Evolutionary conservation across 352 stramenopile genomes (phyloP).

Genomic region (Phytophthora vignae): DNA sequence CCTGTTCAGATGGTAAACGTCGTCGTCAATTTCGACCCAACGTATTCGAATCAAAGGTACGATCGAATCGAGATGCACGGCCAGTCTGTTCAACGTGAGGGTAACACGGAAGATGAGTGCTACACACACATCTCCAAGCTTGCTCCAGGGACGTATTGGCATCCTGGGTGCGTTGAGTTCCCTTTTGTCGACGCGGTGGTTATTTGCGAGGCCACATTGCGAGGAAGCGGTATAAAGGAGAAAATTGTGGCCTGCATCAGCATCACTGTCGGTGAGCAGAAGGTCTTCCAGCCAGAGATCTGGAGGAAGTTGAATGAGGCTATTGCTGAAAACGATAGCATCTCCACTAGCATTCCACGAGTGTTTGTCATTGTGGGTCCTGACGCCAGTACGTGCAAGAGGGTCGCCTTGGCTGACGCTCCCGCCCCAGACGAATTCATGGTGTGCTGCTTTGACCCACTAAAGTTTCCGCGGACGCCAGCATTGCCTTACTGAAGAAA

Average conservation of each 20-base stretch:
- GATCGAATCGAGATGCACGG: conserved; percentile 28
- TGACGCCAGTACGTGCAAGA: conserved; percentile 30
- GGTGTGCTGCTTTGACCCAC: conserved; percentile 37
- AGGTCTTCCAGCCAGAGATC: conserved; percentile 21
- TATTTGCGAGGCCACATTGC: conserved; percentile 28
- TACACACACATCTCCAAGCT: conserved; percentile 18
- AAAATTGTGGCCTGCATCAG: conserved; percentile 33
- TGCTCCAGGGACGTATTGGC: conserved; percentile 21
- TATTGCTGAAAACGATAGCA: conserved; percentile 22
- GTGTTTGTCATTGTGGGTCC: conserved; percentile 36
- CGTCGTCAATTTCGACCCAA: conserved; percentile 29
- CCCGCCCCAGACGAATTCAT: conserved; percentile 24
- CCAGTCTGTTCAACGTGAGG: conserved; percentile 16
- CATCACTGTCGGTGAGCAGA: conserved; percentile 18
- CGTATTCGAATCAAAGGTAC: conserved; percentile 38
- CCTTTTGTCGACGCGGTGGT: conserved; percentile 34
- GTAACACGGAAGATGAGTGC: conserved; percentile 22
- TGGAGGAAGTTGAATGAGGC: conserved; percentile 29
- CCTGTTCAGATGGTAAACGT: conserved; percentile 35
- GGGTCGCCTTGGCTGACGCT: conserved; percentile 22
- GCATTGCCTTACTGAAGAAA: background rate
- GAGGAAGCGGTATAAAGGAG: conserved; percentile 28
- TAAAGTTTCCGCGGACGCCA: conserved; percentile 16
- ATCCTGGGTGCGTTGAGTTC: conserved; percentile 19
- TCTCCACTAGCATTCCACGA: conserved; percentile 18